A percentile compares a stretch with the other conserved stretches of the same genome.
These are phyloP conservation scores for Pseudogymnoascus sp. DNA, from an alignment of 2,329 filamentous ascomycete species.

Conservation along the genomic window DNA sequence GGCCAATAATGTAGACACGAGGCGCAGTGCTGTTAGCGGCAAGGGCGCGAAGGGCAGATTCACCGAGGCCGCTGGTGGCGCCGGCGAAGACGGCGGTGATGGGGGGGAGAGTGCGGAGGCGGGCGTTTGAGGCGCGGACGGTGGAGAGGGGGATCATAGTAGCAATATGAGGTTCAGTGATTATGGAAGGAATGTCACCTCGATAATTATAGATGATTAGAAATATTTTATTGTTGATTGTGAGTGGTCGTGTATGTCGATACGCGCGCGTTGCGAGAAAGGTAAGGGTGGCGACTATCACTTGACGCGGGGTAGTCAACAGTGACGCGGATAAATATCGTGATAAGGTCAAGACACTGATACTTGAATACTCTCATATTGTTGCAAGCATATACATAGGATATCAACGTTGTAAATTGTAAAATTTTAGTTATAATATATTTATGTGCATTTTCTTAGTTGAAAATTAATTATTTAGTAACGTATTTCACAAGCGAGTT, in stretches of 20 bases:
- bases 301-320: not conserved
- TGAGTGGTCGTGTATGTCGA: not conserved
- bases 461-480: too few species aligned
- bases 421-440: not conserved
- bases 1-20: too few species aligned
- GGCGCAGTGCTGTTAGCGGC: too few species aligned
- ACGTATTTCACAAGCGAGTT: too few species aligned
- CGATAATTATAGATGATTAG: not conserved
- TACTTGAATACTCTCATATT: not conserved
- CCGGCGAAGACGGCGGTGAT: too few species aligned
- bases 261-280: not conserved
- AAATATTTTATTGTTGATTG: not conserved
- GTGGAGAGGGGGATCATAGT: conserved; percentile 14
- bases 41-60: too few species aligned
- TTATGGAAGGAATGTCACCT: not conserved
- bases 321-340: not conserved
- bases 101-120: not conserved
- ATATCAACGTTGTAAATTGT: not conserved
- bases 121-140: conserved; percentile 15
- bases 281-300: not conserved
- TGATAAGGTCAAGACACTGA: not conserved
- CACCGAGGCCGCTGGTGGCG: too few species aligned
- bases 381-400: not conserved
- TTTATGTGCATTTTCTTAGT: not conserved
- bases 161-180: too few species aligned